phyloP scores from a whole-genome alignment of 1,139 yeast species.

The Zygosaccharomyces sapae region DNA sequence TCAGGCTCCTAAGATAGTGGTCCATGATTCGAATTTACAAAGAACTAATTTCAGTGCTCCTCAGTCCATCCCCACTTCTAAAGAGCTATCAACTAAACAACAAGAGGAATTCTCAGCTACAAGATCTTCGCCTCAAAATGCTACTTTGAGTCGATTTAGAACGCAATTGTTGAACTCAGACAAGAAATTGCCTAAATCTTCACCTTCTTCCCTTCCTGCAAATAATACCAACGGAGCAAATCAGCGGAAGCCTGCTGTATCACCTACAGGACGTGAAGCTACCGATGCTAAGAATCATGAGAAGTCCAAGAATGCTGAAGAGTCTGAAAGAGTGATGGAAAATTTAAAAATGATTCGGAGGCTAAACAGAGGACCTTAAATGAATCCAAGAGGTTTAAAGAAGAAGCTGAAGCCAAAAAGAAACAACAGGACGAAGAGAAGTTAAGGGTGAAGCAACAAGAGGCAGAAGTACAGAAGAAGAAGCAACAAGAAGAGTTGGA shows the following conservation, averaged over 20 bases:
- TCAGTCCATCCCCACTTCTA: neutral
- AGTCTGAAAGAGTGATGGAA: conserved; percentile 7
- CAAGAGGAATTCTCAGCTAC: neutral
- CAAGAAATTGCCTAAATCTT: neutral
- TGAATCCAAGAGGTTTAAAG: conserved; percentile 9
- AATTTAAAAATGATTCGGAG: conserved; percentile 16
- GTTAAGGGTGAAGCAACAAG: conserved; percentile 11
- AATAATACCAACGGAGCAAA: neutral
- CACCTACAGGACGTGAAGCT: neutral
- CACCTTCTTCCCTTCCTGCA: neutral
- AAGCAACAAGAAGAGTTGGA: conserved; percentile 1
- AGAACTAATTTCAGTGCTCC: neutral
- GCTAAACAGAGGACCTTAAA: conserved; percentile 14
- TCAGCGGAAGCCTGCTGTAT: neutral
- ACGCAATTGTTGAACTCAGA: neutral
- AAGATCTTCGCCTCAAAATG: neutral
- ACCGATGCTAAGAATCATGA: neutral
- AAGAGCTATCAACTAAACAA: neutral
- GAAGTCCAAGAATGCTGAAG: neutral
- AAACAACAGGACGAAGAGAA: conserved; percentile 15
- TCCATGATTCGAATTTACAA: neutral
- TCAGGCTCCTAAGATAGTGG: neutral
- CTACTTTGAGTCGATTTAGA: conserved; percentile 1
- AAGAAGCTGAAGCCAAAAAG: conserved; percentile 12
- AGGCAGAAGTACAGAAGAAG: neutral